A percentile compares a stretch with the other conserved stretches of the same genome.
These are phyloP conservation scores for Primulina eburnea DNA, from an alignment of 257 asterid species.

Conservation along the genomic window DNA sequence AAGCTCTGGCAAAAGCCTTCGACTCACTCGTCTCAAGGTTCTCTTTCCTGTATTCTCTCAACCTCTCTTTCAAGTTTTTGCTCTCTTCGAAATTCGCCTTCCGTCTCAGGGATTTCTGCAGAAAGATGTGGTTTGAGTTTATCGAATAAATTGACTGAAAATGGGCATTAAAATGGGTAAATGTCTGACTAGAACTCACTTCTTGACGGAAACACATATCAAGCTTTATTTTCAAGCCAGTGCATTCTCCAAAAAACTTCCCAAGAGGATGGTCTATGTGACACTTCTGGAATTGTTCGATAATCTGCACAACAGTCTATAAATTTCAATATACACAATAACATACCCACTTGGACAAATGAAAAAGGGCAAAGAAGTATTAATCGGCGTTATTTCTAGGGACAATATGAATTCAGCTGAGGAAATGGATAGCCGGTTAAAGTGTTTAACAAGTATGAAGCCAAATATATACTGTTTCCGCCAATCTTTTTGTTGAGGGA, in stretches of 20 bases:
- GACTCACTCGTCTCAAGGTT: constrained; percentile 27
- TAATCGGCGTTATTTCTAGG: not conserved
- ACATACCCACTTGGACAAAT: not conserved
- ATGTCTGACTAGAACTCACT: constrained; percentile 36
- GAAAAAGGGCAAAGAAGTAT: constrained; percentile 3
- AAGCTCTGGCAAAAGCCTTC: constrained; percentile 21
- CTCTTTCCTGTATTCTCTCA: constrained; percentile 42
- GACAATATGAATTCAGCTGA: not conserved
- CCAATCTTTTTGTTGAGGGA: not conserved
- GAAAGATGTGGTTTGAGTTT: not conserved
- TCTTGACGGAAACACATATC: constrained; percentile 72
- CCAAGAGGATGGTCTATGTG: constrained; percentile 73
- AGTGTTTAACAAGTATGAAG: not conserved
- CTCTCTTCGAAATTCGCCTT: constrained; percentile 87
- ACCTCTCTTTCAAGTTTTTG: constrained; percentile 54
- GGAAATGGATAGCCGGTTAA: not conserved
- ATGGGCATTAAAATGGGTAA: not conserved
- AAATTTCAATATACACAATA: not conserved
- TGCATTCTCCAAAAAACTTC: constrained; percentile 72
- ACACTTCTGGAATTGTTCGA: constrained; percentile 70
- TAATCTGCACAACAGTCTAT: constrained; percentile 43
- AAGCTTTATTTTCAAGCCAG: constrained; percentile 67
- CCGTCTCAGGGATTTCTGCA: constrained; percentile 80
- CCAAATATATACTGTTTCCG: not conserved
- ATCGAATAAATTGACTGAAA: not conserved